These are phyloP conservation scores for Trichoderma erinaceum DNA, from an alignment of 495 filamentous ascomycete genomes.

Conservation along the genomic window DNA sequence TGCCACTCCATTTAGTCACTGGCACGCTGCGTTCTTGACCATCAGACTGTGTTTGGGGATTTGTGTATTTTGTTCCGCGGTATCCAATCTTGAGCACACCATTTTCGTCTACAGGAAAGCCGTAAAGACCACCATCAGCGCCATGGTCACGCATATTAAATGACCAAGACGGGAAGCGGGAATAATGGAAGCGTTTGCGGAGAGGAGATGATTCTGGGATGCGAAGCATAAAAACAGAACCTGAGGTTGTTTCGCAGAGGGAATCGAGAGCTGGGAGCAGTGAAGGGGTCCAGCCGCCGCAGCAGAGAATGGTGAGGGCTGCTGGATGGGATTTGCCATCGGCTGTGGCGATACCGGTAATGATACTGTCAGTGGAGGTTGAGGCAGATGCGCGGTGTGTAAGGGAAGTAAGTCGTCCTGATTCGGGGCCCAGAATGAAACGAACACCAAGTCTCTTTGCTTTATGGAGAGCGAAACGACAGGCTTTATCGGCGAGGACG, in stretches of 20 bases:
- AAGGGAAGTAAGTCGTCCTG: constrained; percentile 25
- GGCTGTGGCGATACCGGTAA: constrained; percentile 29
- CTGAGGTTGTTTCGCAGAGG: constrained; percentile 40
- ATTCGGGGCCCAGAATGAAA: constrained; percentile 27
- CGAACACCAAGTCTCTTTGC: constrained; percentile 31
- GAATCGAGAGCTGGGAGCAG: constrained; percentile 28
- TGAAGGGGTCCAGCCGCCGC: constrained; percentile 32
- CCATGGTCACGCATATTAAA: constrained; percentile 31
- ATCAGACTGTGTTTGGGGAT: constrained; percentile 18
- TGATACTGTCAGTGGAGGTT: background rate
- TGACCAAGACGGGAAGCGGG: constrained; percentile 29
- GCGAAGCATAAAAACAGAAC: constrained; percentile 32
- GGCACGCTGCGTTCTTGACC: constrained; percentile 32
- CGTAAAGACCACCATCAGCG: constrained; percentile 31
- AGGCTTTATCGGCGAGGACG: constrained; percentile 38
- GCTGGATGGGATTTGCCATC: constrained; percentile 29
- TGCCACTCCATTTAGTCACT: constrained; percentile 28
- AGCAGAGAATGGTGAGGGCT: constrained; percentile 28
- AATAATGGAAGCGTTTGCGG: background rate
- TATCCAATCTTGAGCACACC: constrained; percentile 42
- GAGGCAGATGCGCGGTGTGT: constrained; percentile 14
- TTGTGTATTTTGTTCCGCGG: constrained; percentile 39
- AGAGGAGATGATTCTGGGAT: constrained; percentile 23
- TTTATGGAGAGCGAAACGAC: constrained; percentile 35
- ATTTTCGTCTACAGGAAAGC: constrained; percentile 33